A percentile compares a stretch with the other conserved stretches of the same genome.
Evolutionary conservation across 2,329 filamentous ascomycete genomes (phyloP).

Genomic region (Chrysoporthe austroafricana): DNA sequence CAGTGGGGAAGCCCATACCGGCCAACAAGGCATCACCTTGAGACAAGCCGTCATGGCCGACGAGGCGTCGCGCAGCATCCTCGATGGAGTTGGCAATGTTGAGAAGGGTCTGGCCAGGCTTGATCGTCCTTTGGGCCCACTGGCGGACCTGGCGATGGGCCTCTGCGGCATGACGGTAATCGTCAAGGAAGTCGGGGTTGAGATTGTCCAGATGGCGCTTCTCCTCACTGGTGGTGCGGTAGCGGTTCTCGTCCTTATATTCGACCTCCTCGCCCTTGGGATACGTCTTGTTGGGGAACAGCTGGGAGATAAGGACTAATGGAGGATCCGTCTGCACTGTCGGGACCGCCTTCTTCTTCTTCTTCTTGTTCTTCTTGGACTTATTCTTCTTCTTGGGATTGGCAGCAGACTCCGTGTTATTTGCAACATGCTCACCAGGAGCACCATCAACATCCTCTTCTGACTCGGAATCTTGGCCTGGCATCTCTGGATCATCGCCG

Average conservation of each 20-base stretch:
- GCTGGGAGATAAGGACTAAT: constrained; percentile 70
- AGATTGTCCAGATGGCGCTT: constrained; percentile 81
- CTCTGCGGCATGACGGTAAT: constrained; percentile 80
- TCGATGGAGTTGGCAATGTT: constrained; percentile 84
- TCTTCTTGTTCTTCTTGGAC: constrained; percentile 71
- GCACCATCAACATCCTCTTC: too few relatives aligned
- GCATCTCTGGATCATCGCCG: too few relatives aligned
- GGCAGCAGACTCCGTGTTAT: too few relatives aligned
- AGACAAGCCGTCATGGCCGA: constrained; percentile 74
- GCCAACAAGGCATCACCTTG: constrained; percentile 77
- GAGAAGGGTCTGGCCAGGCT: constrained; percentile 75
- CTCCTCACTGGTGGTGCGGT: constrained; percentile 82
- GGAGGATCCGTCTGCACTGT: constrained; percentile 74
- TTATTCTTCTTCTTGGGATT: constrained; percentile 77
- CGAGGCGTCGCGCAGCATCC: constrained; percentile 74
- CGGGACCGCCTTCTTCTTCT: constrained; percentile 68
- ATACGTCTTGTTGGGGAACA: constrained; percentile 75
- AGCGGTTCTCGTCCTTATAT: constrained; percentile 75
- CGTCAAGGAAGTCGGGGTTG: constrained; percentile 75
- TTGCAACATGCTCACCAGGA: too few relatives aligned
- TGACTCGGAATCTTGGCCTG: too few relatives aligned
- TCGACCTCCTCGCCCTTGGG: constrained; percentile 79
- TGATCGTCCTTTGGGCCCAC: constrained; percentile 78
- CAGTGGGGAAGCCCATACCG: constrained; percentile 83
- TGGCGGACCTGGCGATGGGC: constrained; percentile 80